Evolutionary conservation across 495 filamentous ascomycete species (phyloP).

Genomic region (Penicillium manginii): DNA sequence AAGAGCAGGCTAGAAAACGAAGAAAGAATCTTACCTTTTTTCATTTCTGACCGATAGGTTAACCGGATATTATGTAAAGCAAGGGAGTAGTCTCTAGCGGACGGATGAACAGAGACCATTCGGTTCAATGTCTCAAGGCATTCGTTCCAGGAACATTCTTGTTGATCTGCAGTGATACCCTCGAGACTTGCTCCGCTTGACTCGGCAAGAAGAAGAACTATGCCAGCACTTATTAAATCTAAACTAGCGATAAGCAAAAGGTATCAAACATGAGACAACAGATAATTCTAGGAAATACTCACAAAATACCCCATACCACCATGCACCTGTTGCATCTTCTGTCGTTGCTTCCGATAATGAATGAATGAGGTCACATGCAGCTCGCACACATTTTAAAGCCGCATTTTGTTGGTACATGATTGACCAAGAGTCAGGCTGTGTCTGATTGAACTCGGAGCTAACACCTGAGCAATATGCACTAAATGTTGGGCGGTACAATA

Average conservation of each 20-base stretch:
- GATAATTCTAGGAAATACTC: constrained; percentile 1
- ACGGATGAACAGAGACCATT: constrained; percentile 10
- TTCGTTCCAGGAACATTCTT: constrained; percentile 8
- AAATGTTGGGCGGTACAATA: neutral
- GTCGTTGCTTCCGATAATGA: constrained; percentile 8
- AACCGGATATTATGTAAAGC: neutral
- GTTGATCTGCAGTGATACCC: neutral
- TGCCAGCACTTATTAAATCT: neutral
- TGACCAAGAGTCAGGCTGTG: constrained; percentile 4
- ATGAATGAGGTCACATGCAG: constrained; percentile 15
- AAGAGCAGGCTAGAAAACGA: neutral
- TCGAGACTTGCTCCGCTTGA: neutral
- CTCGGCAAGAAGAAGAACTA: neutral
- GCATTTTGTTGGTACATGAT: constrained; percentile 12
- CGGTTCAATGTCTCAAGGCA: constrained; percentile 12
- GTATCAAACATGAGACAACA: neutral
- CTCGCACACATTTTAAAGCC: constrained; percentile 15
- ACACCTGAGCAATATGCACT: neutral
- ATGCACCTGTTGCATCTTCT: constrained; percentile 13
- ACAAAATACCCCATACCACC: constrained; percentile 27
- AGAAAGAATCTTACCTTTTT: neutral
- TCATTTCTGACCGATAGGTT: neutral
- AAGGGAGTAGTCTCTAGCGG: constrained; percentile 11
- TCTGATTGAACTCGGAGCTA: neutral
- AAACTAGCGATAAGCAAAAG: neutral